Evolutionary conservation across 768 basidiomycete genomes (phyloP), one percentile per base, ranked within the genome.

Genomic region (Hygrocybe punicea): DNA sequence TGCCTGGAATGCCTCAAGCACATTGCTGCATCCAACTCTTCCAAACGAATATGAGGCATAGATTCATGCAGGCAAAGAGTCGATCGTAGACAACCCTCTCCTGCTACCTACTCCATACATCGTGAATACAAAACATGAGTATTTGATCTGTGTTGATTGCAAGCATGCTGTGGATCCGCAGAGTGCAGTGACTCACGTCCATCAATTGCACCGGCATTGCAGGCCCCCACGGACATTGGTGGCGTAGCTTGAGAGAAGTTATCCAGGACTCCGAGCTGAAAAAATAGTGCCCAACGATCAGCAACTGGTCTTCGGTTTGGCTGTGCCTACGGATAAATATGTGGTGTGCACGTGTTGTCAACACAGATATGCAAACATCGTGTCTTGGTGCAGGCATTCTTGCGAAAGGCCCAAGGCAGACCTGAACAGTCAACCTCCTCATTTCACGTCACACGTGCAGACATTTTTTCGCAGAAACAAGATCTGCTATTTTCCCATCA

Each of bases 231-330:
- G 7, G 35, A 34, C 9, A 6, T 21, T 52, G 13, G 33, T 13
- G 7, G n/a, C 14, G 21, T n/a, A 52, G 19, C 29, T 52, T 19
- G 6, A 8, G 7, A 24, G 7, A 24, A 34, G 19, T 10, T 52
- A 36, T 52, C 51, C 51, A 16, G 9, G 14, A 23, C 51, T 52
- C 10, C 16, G 9, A 7, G 14, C 33, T 21, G 33, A 52, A 11
- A 13, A 11, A 6, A 52, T 40, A 11, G 29, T 14, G 7, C 51
- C 51, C 7, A 13, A 29, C 23, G 7, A 17, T n/a, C n/a, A 24
- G n/a, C n/a, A 52, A 9, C 8, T 34, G 11, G 51, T 52, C 51
- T 52, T 52, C 21, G 51, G 51, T 7, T 19, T 52, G 5, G 51
- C 51, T 9, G 29, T 53, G 19, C 51, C 51, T 17, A 4, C 39